Percentiles rank a stretch among this genome's conserved stretches.
These are phyloP conservation scores for Fusarium setosum DNA, from an alignment of 2,329 filamentous ascomycete species.

Conservation along the genomic window DNA sequence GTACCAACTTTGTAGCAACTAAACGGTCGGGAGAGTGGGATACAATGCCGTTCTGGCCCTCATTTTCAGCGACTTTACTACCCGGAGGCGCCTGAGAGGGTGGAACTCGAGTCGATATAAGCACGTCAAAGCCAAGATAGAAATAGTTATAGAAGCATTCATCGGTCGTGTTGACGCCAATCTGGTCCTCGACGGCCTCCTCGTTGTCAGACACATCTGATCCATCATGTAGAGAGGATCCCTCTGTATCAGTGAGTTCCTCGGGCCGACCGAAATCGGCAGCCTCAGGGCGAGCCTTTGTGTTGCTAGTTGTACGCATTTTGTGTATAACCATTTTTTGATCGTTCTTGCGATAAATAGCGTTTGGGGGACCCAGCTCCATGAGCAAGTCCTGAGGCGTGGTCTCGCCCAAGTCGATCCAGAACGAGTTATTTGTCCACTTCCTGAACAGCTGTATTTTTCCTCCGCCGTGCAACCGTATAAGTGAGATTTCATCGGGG, in stretches of 20 bases:
- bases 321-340: conserved; percentile 89
- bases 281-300: conserved; percentile 57
- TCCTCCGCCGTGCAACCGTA: conserved; percentile 82
- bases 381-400: conserved; percentile 92
- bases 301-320: conserved; percentile 65
- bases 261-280: conserved; percentile 61
- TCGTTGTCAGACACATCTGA: conserved; percentile 75
- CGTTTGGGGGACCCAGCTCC: conserved; percentile 92
- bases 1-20: conserved; percentile 89
- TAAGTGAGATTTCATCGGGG: conserved; percentile 89
- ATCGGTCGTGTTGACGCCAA: conserved; percentile 65
- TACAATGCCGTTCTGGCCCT: conserved; percentile 49
- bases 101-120: conserved; percentile 81
- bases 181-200: conserved; percentile 67
- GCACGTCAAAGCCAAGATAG: conserved; percentile 90
- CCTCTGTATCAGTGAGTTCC: conserved; percentile 77
- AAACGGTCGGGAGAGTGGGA: conserved; percentile 69
- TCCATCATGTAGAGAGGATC: conserved; percentile 77
- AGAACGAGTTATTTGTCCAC: conserved; percentile 73
- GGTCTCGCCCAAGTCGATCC: conserved; percentile 84
- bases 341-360: conserved; percentile 92
- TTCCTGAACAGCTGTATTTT: conserved; percentile 82
- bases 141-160: conserved; percentile 99
- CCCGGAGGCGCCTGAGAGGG: conserved; percentile 71
- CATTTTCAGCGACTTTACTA: conserved; percentile 31